Evolutionary conservation across 2,329 filamentous ascomycete genomes (phyloP).

Genomic region (Penicillium capsulatum): DNA sequence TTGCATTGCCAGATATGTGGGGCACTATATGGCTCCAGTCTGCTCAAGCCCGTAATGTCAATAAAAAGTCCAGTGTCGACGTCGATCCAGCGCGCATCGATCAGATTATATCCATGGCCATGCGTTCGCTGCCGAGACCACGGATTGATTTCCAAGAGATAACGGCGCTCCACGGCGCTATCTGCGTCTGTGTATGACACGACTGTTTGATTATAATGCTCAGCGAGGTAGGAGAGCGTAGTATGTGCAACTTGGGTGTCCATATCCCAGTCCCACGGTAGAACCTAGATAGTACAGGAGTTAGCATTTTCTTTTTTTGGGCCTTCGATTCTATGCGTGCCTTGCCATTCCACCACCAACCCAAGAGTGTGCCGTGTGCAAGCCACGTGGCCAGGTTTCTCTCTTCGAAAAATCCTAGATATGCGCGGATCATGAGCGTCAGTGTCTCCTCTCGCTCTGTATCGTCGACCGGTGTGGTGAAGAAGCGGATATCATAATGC

Average conservation of each 20-base stretch:
- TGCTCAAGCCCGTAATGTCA: constrained; percentile 73
- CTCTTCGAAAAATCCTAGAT: constrained; percentile 62
- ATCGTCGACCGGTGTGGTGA: constrained; percentile 59
- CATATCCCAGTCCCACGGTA: constrained; percentile 81
- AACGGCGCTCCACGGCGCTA: constrained; percentile 49
- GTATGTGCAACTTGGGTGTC: constrained; percentile 71
- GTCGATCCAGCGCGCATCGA: constrained; percentile 82
- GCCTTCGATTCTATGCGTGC: constrained; percentile 30
- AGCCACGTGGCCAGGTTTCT: constrained; percentile 76
- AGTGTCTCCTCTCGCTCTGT: constrained; percentile 63
- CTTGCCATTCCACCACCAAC: constrained; percentile 82
- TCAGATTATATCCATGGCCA: constrained; percentile 70
- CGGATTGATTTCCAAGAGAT: constrained; percentile 74
- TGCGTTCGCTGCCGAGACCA: constrained; percentile 58
- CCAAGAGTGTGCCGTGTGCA: constrained; percentile 75
- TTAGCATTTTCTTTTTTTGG: constrained; percentile 1
- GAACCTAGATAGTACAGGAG: constrained; percentile 47
- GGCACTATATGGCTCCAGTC: constrained; percentile 55
- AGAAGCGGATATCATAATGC: constrained; percentile 73
- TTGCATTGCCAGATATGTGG: constrained; percentile 75
- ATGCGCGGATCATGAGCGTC: constrained; percentile 67
- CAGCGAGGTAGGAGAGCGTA: constrained; percentile 63
- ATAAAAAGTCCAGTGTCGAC: constrained; percentile 71
- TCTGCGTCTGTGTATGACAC: constrained; percentile 44
- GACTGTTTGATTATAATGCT: constrained; percentile 64